Evolutionary conservation across 2,329 filamentous ascomycete species (phyloP), one percentile per base, ranked within the genome.

Genomic region (Colletotrichum cuscutae): DNA sequence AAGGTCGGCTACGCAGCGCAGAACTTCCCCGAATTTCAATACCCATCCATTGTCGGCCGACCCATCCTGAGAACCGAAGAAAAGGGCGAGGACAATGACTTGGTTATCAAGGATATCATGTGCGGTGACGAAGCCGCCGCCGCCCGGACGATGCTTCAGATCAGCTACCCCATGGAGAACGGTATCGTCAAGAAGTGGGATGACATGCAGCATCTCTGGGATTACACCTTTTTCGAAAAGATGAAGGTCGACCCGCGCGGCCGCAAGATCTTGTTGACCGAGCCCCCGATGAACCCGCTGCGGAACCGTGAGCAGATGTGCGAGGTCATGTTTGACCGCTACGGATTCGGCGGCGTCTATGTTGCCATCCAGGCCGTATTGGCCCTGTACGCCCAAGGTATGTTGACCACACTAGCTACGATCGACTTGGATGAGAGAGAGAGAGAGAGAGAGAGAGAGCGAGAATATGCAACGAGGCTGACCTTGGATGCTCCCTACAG

Each of bases 181-280:
- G 97, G 97, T 79, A 98, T 99, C 80, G 95, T 99, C 77, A 98
- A 98, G 90, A 95, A 95, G 81, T 99, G 97, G 97, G 97, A 99
- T 78, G 97, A 99, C 84, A 99, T 99, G 97, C 94, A 98, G 87
- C 96, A 98, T 82, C 92, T 99, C 68, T 99, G 97, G 97, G 96
- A 99, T 86, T 98, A 97, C 84, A 99, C 97, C 28, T 99, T 99
- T 84, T 93, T 90, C 84, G 96, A 99, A 83, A 98, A 98, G 90
- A 94, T 99, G 90, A 91, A 95, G 84, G 88, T 99, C 77, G 94
- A 98, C 82, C 91, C 97, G 2, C 91, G 90, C 26, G 96, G 95
- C 77, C 95, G 95, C 84, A 99, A 99, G 90, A 98, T 99, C 82
- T 90, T 99, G 76, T 90, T 98, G 77, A 98, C 96, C 59, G 97